Base-by-base conservation (phyloP, 176 grass and related monocot genomes). In the Oryza punctata region DNA sequence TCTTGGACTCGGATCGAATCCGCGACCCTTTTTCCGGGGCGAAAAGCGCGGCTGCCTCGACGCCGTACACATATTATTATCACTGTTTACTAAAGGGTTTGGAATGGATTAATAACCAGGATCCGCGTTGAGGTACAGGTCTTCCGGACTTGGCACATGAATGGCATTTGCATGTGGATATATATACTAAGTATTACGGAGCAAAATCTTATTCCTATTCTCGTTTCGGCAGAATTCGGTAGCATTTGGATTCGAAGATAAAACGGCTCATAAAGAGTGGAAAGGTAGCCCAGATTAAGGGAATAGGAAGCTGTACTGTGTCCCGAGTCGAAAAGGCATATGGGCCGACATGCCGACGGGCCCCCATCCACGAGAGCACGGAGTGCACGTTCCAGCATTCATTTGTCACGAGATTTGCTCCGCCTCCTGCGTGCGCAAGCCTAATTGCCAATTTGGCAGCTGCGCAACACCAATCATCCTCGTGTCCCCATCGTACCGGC, bases 381-480 rank as follows among this genome's bases (percentile, higher is more conserved):
- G 30, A 45, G 37, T 6, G 7, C 13, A 63, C 18, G 26, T 26
- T 75, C 67, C 19, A 0, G 35, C 25, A 28, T 24, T 41, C 33
- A 27, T 64, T 64, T 63, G 37, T 29, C 60, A 45, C 21, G 65
- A 54, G 83, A 71, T 33, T 4, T 63, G 41, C 43, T 26, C 7
- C n/a, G 6, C 52, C 16, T 57, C 6, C 6, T 57, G 19, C 52
- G 30, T 37, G 65, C 21, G 30, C 43, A 9, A 57, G 65, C 21
- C 3, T 68, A 44, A 9, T 69, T 69, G 13, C 2, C 21, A 12
- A 57, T 32, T 78, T 63, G 73, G 35, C 49, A 59, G 4, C 26
- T 70, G 52, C 75, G 75, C 75, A 85, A 64, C 27, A 40, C 52
- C 67, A 37, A 79, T 65, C 75, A 49, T 23, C 50, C 4, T 52